These are phyloP conservation scores for Sporothrix humicola DNA, from an alignment of 2,329 filamentous ascomycete genomes.

Conservation along the genomic window DNA sequence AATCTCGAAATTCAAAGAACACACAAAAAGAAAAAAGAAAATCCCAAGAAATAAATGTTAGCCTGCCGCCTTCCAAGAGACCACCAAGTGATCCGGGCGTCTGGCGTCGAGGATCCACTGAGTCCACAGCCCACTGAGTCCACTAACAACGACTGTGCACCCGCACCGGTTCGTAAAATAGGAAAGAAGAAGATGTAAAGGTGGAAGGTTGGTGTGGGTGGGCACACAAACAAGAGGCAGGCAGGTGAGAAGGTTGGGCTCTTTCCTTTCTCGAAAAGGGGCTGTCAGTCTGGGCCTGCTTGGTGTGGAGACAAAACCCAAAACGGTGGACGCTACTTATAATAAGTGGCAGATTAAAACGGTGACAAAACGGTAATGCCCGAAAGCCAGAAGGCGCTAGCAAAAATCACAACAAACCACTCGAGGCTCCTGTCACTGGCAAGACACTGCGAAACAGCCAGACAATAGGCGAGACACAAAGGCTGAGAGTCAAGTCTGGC, in stretches of 20 bases:
- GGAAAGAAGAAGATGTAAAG: not conserved
- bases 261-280: slow-evolving; percentile 6
- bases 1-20: not conserved
- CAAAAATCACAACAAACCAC: no score
- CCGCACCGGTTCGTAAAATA: slow-evolving; percentile 20
- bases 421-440: no score
- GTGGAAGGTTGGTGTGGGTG: not conserved
- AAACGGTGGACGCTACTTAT: no score
- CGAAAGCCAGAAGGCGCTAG: no score
- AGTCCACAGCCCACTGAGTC: not conserved
- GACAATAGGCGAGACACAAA: not conserved
- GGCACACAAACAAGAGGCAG: not conserved
- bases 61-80: not conserved
- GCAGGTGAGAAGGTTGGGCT: slow-evolving; percentile 3
- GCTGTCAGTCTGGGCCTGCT: not conserved
- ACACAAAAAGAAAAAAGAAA: not conserved
- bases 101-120: not conserved
- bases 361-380: not conserved
- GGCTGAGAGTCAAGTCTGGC: not conserved
- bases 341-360: not conserved
- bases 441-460: not conserved
- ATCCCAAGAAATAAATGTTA: not conserved
- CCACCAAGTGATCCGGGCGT: slow-evolving; percentile 24
- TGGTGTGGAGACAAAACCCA: not conserved
- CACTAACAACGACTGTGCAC: not conserved